phyloP scores from a whole-genome alignment of 345 rosid genomes.

The Bruguiera gymnorhiza region DNA sequence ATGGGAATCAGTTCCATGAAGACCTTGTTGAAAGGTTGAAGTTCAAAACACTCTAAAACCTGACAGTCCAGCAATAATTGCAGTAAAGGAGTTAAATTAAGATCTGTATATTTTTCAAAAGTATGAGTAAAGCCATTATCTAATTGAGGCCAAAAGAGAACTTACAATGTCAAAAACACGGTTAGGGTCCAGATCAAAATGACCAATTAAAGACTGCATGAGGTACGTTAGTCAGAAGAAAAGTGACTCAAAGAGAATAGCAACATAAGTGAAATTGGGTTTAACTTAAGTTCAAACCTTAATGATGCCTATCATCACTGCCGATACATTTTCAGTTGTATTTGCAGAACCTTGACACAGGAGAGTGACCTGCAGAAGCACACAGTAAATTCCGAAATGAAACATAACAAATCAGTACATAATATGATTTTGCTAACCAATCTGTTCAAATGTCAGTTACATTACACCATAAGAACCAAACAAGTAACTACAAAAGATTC shows the following conservation, averaged over 20 bases:
- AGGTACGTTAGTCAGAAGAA: constrained; percentile 25
- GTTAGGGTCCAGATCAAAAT: constrained; percentile 97
- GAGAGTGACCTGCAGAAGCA: constrained; percentile 67
- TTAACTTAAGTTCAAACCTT: constrained; percentile 53
- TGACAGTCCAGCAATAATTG: constrained; percentile 30
- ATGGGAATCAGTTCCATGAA: constrained; percentile 88
- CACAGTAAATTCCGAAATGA: background rate
- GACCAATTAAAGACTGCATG: constrained; percentile 96
- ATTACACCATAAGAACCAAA: too few relatives aligned
- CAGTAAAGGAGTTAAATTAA: constrained; percentile 12
- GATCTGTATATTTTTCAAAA: constrained; percentile 17
- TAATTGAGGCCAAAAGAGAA: constrained; percentile 12
- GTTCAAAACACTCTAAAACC: constrained; percentile 96
- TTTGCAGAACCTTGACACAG: constrained; percentile 77
- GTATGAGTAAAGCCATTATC: constrained; percentile 13
- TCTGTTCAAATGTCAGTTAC: too few relatives aligned
- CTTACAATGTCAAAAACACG: constrained; percentile 99
- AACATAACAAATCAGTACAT: background rate
- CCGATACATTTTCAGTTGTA: constrained; percentile 54
- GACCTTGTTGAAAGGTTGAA: constrained; percentile 64
- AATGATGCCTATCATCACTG: constrained; percentile 85
- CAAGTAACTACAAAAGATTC: background rate
- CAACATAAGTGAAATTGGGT: constrained; percentile 1
- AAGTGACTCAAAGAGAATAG: constrained; percentile 6
- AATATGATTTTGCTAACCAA: background rate